phyloP scores from a whole-genome alignment of 306 rosid genomes.

The Cyamopsis tetragonoloba region DNA sequence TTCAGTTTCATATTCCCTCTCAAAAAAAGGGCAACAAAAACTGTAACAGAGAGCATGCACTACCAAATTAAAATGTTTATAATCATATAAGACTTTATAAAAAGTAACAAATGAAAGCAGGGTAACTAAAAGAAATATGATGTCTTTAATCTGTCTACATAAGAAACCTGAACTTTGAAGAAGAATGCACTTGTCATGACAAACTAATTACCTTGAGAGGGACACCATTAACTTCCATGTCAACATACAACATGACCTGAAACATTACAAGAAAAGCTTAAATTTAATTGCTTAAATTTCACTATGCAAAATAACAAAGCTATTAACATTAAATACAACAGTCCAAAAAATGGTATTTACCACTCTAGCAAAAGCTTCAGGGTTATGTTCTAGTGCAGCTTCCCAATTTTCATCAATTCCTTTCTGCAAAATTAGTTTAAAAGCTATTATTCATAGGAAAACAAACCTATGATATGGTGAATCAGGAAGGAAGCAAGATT shows the following conservation, averaged over 20 bases:
- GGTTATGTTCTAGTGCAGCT: constrained; percentile 93
- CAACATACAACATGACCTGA: constrained; percentile 95
- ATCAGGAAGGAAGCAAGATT: background rate
- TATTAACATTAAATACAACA: background rate
- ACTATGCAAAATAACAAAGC: background rate
- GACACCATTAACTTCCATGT: constrained; percentile 97
- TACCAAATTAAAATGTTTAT: background rate
- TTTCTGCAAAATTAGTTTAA: constrained; percentile 52
- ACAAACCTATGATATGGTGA: background rate
- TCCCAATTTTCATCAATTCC: constrained; percentile 99
- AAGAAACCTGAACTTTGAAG: constrained; percentile 20
- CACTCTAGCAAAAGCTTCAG: constrained; percentile 98
- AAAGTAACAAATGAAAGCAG: constrained; percentile 7
- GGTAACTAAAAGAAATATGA: background rate
- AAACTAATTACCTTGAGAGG: constrained; percentile 71
- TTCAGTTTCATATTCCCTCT: background rate
- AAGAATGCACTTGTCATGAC: constrained; percentile 8
- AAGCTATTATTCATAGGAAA: background rate
- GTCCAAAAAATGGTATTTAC: constrained; percentile 45
- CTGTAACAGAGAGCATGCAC: background rate
- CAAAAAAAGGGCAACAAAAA: background rate
- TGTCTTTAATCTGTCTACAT: background rate
- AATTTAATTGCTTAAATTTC: background rate
- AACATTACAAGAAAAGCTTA: constrained; percentile 21
- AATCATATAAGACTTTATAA: background rate